A percentile compares a stretch with the other conserved stretches of the same genome.
Conservation (phyloP, 2,329 filamentous ascomycete species). For the Raffaelea albimanens region DNA sequence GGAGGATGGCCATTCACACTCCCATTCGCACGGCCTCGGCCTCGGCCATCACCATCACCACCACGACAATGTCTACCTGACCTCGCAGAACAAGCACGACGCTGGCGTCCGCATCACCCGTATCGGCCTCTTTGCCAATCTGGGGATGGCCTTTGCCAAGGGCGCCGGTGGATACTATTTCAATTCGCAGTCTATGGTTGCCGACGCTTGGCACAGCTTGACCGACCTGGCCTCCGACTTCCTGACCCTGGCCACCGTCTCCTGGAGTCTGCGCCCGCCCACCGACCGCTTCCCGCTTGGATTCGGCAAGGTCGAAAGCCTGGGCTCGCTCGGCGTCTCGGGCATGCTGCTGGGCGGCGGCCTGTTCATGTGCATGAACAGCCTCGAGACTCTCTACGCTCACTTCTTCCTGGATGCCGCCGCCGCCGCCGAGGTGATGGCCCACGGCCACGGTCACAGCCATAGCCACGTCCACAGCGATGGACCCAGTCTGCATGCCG, state of each 20-base stretch:
- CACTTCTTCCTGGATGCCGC: slow-evolving; percentile 61
- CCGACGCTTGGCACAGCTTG: slow-evolving; percentile 91
- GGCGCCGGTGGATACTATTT: slow-evolving; percentile 88
- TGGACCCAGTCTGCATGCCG: slow-evolving; percentile 82
- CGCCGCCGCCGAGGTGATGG: slow-evolving; percentile 41
- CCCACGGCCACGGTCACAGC: slow-evolving; percentile 50
- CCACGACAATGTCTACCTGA: slow-evolving; percentile 77
- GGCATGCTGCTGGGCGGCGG: slow-evolving; percentile 83
- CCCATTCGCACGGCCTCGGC: slow-evolving; percentile 39
- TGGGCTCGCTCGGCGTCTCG: slow-evolving; percentile 88
- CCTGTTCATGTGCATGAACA: slow-evolving; percentile 82
- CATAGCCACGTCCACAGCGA: slow-evolving; percentile 56
- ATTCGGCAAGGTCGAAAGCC: slow-evolving; percentile 95
- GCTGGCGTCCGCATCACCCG: slow-evolving; percentile 89
- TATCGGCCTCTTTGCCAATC: slow-evolving; percentile 79
- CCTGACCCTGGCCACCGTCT: slow-evolving; percentile 87
- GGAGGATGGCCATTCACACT: slow-evolving; percentile 61
- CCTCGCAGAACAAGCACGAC: slow-evolving; percentile 76
- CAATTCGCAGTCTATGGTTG: slow-evolving; percentile 86
- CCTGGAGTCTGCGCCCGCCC: slow-evolving; percentile 81
- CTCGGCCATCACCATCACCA: slow-evolving; percentile 63
- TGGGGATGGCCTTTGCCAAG: slow-evolving; percentile 90
- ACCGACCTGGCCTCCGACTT: slow-evolving; percentile 94
- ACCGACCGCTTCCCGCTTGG: slow-evolving; percentile 78
- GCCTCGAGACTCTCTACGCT: slow-evolving; percentile 57